A percentile compares a stretch with the other conserved stretches of the same genome.
Conservation (phyloP, 1,139 yeast species). For the Hyphopichia khmerensis region DNA sequence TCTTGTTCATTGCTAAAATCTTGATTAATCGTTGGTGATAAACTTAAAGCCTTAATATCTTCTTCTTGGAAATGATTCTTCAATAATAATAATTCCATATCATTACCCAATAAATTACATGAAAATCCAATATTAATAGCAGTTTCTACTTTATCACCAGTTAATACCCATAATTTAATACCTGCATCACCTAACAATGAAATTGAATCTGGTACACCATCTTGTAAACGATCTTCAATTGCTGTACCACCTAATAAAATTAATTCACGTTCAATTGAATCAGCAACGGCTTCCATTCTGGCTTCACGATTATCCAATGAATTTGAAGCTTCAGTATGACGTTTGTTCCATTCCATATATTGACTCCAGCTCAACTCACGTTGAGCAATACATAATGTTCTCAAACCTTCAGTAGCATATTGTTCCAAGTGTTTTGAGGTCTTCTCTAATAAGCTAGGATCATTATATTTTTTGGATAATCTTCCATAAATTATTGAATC, state of each 20-base stretch:
- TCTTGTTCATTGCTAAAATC: constrained; percentile 24
- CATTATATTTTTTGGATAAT: constrained; percentile 33
- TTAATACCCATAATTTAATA: constrained; percentile 50
- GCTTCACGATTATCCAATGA: constrained; percentile 44
- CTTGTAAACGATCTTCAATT: constrained; percentile 51
- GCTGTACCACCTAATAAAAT: constrained; percentile 51
- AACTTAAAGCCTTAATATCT: constrained; percentile 20
- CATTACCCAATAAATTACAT: constrained; percentile 49
- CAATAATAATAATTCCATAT: constrained; percentile 45
- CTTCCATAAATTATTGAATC: constrained; percentile 47
- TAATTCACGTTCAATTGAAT: constrained; percentile 46
- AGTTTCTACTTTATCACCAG: constrained; percentile 53
- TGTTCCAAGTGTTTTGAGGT: constrained; percentile 45
- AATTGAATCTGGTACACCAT: constrained; percentile 52
- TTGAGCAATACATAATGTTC: constrained; percentile 49
- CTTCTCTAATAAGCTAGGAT: constrained; percentile 25
- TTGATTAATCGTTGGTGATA: constrained; percentile 6
- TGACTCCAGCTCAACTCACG: constrained; percentile 44
- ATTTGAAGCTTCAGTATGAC: constrained; percentile 43
- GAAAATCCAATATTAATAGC: constrained; percentile 54
- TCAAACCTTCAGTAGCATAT: constrained; percentile 48
- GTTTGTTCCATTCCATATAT: constrained; percentile 42
- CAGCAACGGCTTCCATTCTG: constrained; percentile 47
- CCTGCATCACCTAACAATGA: constrained; percentile 47
- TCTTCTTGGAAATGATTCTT: constrained; percentile 31